Base-by-base conservation (phyloP, 345 rosid genomes). In the Physaria fendleri region DNA sequence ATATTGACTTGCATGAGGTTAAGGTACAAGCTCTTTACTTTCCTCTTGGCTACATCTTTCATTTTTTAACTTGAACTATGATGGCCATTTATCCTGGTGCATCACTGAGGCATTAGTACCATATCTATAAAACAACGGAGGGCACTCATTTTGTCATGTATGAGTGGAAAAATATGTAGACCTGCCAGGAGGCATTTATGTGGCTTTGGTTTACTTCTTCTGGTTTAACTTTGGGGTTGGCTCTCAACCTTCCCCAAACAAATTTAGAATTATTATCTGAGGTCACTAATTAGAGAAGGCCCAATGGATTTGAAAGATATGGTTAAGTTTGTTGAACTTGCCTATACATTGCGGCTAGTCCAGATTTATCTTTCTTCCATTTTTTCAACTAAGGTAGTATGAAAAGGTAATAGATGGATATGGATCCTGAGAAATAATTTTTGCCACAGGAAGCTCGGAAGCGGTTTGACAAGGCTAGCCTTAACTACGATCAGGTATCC, bases 401-500 rank as follows among this genome's bases (percentile, higher is more conserved):
- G 45, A 59, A 16, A 41, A 41, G 13, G 40, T 59, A 59, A 18
- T 59, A 50, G 34, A 25, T 51, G 49, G n/a, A 28, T 53, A 45
- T 28, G 23, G 3, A 22, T 25, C 49, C 66, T 78, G 71, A 72
- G 59, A 53, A 53, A 64, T 65, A 15, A 49, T 58, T 44, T 59
- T 76, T 72, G 43, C 47, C 66, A 76, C 83, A 94, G 97, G 99
- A 94, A 87, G 97, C 93, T 23, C 82, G 95, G 64, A 94, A 85
- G 74, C 81, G 82, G 30, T 94, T 94, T 80, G 99, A 94, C 80
- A 94, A 90, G 82, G 90, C 96, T 64, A 80, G 93, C 67, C 83
- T 94, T 66, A 69, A 80, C 27, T 94, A 94, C 56, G 97, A 94
- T 53, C 99, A 94, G 99, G 99, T 90, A 59, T 24, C 38, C 49